Percentiles rank a stretch among this genome's conserved stretches.
phyloP scores from a whole-genome alignment of 257 asterid genomes.

The Forsythia suspensa region DNA sequence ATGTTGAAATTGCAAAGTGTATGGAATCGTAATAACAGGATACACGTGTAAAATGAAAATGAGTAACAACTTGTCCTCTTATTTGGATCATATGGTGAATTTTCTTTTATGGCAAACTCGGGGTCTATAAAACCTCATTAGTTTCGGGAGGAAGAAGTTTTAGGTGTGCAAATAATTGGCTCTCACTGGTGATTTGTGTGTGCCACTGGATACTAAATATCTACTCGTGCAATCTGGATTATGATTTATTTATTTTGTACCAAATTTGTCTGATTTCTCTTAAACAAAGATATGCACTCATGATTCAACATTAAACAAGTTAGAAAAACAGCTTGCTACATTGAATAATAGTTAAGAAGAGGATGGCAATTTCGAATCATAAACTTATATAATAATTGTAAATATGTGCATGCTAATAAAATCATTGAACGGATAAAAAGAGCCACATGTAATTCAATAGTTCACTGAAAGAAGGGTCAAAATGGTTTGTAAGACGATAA shows the following conservation, averaged over 20 bases:
- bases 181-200: too few relatives aligned
- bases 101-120: not conserved
- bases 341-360: not conserved
- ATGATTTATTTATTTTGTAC: not conserved
- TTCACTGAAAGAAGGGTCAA: not conserved
- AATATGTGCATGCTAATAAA: not conserved
- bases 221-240: too few relatives aligned
- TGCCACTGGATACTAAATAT: too few relatives aligned
- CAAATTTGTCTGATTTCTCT: not conserved
- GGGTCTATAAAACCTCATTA: not conserved
- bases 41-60: not conserved
- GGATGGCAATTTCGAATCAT: not conserved
- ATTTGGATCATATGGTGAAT: not conserved
- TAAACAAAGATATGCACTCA: not conserved
- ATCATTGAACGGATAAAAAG: slow-evolving; percentile 14
- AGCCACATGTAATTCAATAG: slow-evolving; percentile 10
- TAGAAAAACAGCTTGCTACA: not conserved
- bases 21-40: too few relatives aligned
- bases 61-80: slow-evolving; percentile 13
- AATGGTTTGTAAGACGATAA: slow-evolving; percentile 7
- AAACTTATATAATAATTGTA: not conserved
- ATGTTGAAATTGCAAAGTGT: not conserved
- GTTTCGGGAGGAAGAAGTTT: not conserved
- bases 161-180: too few relatives aligned
- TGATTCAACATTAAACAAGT: slow-evolving; percentile 1